Conservation (phyloP, 176 grass and related monocot genomes). For the Carex scoparia region DNA sequence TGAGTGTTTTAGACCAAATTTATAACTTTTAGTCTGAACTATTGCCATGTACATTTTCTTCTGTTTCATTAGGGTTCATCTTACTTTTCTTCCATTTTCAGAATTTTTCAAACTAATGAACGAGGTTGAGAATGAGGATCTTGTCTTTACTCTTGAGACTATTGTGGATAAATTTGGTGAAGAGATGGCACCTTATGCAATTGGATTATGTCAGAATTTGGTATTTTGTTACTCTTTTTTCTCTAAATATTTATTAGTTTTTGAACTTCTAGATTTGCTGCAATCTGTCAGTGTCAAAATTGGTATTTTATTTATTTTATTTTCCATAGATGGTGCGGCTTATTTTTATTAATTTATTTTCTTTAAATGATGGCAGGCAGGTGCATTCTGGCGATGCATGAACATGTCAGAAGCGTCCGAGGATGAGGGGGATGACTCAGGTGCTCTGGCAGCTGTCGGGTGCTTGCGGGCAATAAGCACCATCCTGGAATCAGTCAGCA, state of each 20-base stretch:
- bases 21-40: not conserved
- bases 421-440: slow-evolving; percentile 80
- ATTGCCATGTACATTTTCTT: not conserved
- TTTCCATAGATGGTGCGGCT: not conserved
- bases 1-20: not conserved
- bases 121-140: slow-evolving; percentile 89
- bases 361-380: slow-evolving; percentile 43
- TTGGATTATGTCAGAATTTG: slow-evolving; percentile 88
- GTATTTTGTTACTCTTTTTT: slow-evolving; percentile 24
- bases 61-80: slow-evolving; percentile 13
- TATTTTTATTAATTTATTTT: not conserved
- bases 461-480: slow-evolving; percentile 89
- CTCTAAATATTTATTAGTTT: not conserved
- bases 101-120: slow-evolving; percentile 95
- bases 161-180: slow-evolving; percentile 96
- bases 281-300: not conserved
- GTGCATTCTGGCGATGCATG: slow-evolving; percentile 87
- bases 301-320: too few species aligned
- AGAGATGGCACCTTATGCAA: slow-evolving; percentile 92
- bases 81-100: slow-evolving; percentile 22
- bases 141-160: slow-evolving; percentile 86
- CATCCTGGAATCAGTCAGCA: slow-evolving; percentile 86
- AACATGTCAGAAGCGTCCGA: slow-evolving; percentile 66
- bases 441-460: slow-evolving; percentile 85
- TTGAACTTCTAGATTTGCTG: not conserved